A percentile compares a stretch with the other conserved stretches of the same genome.
phyloP scores from a whole-genome alignment of 1,284 basidiomycete genomes.

The Cryptococcus sp. region DNA sequence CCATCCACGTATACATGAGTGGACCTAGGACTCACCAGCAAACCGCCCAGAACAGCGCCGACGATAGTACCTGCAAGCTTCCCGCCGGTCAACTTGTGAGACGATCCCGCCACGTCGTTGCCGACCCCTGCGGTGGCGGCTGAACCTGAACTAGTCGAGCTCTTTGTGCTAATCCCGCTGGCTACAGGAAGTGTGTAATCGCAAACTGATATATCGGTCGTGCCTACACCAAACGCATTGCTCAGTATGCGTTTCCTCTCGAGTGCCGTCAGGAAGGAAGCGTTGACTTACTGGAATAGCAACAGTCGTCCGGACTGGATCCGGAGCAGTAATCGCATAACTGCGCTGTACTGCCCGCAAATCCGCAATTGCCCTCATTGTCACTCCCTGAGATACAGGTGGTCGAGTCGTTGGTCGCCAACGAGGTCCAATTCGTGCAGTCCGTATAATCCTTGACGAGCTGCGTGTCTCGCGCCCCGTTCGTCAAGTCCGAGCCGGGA shows the following conservation, averaged over 20 bases:
- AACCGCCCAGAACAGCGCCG: conserved; percentile 43
- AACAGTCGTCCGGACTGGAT: conserved; percentile 37
- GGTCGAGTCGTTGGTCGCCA: conserved; percentile 47
- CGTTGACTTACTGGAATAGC: conserved; percentile 38
- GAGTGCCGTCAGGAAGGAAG: neutral
- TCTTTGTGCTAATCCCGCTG: conserved; percentile 16
- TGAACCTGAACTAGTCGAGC: conserved; percentile 13
- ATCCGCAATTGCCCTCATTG: conserved; percentile 55
- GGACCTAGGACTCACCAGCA: conserved; percentile 30
- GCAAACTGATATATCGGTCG: conserved; percentile 39
- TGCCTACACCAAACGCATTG: conserved; percentile 15
- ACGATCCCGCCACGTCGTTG: conserved; percentile 10
- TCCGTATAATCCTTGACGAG: conserved; percentile 49
- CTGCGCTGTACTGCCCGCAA: conserved; percentile 46
- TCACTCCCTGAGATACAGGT: conserved; percentile 50
- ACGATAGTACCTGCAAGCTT: conserved; percentile 48
- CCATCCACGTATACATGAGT: neutral
- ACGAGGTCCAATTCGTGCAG: conserved; percentile 53
- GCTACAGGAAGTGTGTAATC: conserved; percentile 31
- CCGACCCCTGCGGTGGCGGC: conserved; percentile 1
- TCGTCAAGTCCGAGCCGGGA: conserved; percentile 34
- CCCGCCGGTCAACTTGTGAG: conserved; percentile 32
- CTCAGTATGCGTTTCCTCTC: neutral
- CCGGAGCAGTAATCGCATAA: conserved; percentile 51
- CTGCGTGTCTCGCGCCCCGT: conserved; percentile 37